These are phyloP conservation scores for Inga oerstediana DNA, from an alignment of 306 rosid species.

Conservation along the genomic window DNA sequence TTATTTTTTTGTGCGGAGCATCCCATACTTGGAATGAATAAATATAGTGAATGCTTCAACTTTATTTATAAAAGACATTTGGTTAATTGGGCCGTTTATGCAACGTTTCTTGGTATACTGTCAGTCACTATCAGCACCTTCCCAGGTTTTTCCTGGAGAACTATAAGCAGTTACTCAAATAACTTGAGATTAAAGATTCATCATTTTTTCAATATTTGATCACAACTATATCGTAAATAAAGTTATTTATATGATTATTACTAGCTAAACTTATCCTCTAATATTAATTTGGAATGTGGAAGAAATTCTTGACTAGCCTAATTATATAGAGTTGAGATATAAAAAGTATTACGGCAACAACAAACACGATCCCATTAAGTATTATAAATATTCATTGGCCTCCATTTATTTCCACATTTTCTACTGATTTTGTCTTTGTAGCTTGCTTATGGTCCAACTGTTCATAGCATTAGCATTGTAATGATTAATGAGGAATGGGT, in stretches of 20 bases:
- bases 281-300: background rate
- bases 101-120: background rate
- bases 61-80: background rate
- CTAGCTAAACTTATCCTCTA: background rate
- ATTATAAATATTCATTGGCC: background rate
- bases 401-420: background rate
- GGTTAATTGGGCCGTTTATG: background rate
- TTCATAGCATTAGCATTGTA: background rate
- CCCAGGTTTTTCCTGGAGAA: background rate
- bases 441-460: background rate
- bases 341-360: background rate
- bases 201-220: background rate
- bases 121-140: constrained; percentile 9
- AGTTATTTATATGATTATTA: background rate
- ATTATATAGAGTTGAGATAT: background rate
- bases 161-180: background rate
- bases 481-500: background rate
- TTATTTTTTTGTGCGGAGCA: constrained; percentile 3
- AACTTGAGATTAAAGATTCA: too few species aligned
- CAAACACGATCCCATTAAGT: background rate
- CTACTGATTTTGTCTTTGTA: background rate
- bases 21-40: background rate
- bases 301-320: background rate
- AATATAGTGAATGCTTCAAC: background rate
- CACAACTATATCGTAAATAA: background rate